Base-by-base conservation (phyloP, 164 flowering plant species). In the Aristolochia fimbriata region DNA sequence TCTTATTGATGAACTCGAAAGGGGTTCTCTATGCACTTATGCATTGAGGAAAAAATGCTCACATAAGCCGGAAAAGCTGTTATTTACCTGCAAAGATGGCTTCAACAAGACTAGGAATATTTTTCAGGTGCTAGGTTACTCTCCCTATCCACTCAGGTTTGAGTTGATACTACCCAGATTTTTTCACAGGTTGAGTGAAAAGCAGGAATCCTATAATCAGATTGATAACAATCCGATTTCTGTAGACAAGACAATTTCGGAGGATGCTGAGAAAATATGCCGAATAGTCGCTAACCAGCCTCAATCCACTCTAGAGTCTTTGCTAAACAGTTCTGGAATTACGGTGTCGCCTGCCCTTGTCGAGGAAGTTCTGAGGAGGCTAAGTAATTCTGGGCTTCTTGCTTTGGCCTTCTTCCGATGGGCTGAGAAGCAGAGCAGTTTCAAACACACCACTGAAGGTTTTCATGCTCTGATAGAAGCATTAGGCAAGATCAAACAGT, bases 401-500 rank as follows among this genome's bases (percentile, higher is more conserved):
- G 74, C 72, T 0, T 55, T 74, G 6, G 43, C 57, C 11, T 71
- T 70, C 61, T 74, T 71, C 53, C 57, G 72, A 16, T 74, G 74
- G 74, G 69, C 68, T 6, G 72, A 87, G 77, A 83, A 78, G 66
- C 81, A 78, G 56, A 64, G 62, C 15, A 81, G 80, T 51, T 85
- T 80, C 57, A 59, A 71, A 33, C 61, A 79, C 24, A 77, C 77
- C 15, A 59, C 80, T 11, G 93, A 80, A 30, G 68, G 72, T 58
- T 92, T 83, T 68, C 78, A 85, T 68, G 80, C 78, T 25, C 65
- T 89, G 58, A 78, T 87, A 27, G 96, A 87, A 30, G 72, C 89
- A 54, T 59, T 92, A 46, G 95, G 98, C 5, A 89, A 87, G 62
- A 84, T 85, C 64, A 88, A 81, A 68, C 98, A 87, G 72, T 87